phyloP scores from a whole-genome alignment of 345 rosid genomes.

The Adansonia digitata region DNA sequence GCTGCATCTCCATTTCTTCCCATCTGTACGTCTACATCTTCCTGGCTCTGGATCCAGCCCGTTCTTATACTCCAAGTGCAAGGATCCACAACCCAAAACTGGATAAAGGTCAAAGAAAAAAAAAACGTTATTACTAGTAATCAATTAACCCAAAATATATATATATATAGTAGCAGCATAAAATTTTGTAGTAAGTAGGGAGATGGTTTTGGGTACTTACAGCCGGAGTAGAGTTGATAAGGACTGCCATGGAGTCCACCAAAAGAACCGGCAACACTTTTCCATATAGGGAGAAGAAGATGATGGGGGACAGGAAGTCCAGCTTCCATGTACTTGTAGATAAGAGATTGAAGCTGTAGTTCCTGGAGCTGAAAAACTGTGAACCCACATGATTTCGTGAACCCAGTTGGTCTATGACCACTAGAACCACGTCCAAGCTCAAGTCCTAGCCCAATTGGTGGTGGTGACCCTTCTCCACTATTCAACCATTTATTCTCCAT shows the following conservation, averaged over 20 bases:
- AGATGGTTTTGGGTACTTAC: slow-evolving; percentile 24
- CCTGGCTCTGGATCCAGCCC: slow-evolving; percentile 44
- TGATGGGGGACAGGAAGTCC: slow-evolving; percentile 39
- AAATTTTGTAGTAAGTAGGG: background rate
- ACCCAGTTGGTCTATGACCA: background rate
- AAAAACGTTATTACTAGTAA: background rate
- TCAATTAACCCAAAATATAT: background rate
- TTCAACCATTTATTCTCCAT: slow-evolving; percentile 20
- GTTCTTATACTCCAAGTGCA: slow-evolving; percentile 23
- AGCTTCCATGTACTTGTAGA: slow-evolving; percentile 38
- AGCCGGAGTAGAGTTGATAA: slow-evolving; percentile 28
- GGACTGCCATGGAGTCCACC: slow-evolving; percentile 18
- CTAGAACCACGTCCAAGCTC: slow-evolving; percentile 36
- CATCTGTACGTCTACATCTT: slow-evolving; percentile 55
- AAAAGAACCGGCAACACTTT: slow-evolving; percentile 26
- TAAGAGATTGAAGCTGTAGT: slow-evolving; percentile 40
- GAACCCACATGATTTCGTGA: slow-evolving; percentile 23
- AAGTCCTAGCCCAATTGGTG: slow-evolving; percentile 32
- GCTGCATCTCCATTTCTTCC: slow-evolving; percentile 62
- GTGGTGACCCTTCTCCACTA: slow-evolving; percentile 20
- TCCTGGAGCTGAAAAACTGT: slow-evolving; percentile 44
- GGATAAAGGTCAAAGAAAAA: background rate
- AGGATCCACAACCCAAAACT: slow-evolving; percentile 19
- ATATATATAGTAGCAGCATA: background rate
- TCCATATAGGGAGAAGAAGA: slow-evolving; percentile 48